phyloP scores from a whole-genome alignment of 2,329 filamentous ascomycete genomes.

The Nothophoma quercina region DNA sequence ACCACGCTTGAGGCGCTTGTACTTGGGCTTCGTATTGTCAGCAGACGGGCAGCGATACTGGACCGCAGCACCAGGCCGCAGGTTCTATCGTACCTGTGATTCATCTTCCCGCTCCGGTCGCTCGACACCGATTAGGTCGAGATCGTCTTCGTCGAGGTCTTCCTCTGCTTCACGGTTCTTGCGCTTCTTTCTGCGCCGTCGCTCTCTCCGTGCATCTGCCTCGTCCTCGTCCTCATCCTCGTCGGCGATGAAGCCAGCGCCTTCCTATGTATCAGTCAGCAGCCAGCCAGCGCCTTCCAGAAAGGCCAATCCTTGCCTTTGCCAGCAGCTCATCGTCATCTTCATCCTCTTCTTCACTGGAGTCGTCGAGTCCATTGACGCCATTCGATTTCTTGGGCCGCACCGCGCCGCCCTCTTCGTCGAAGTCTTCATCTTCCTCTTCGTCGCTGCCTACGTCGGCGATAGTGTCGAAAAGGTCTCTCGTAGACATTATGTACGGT shows the following conservation, averaged over 20 bases:
- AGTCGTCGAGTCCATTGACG: slow-evolving; percentile 44
- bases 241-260: slow-evolving; percentile 95
- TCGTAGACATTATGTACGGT: slow-evolving; percentile 47
- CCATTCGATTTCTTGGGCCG: slow-evolving; percentile 40
- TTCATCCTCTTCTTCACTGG: slow-evolving; percentile 52
- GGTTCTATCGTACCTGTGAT: slow-evolving; percentile 65
- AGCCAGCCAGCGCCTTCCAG: background rate
- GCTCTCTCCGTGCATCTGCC: slow-evolving; percentile 63
- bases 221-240: slow-evolving; percentile 84
- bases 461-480: slow-evolving; percentile 80
- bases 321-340: slow-evolving; percentile 48
- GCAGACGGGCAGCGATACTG: slow-evolving; percentile 3
- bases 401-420: slow-evolving; percentile 36
- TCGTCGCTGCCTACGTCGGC: slow-evolving; percentile 82
- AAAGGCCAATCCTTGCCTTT: slow-evolving; percentile 39
- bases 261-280: slow-evolving; percentile 65
- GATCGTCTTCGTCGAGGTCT: slow-evolving; percentile 88
- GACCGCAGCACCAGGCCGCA: background rate
- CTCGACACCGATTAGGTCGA: slow-evolving; percentile 91
- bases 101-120: slow-evolving; percentile 69
- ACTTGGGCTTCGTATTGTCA: slow-evolving; percentile 73
- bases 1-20: slow-evolving; percentile 95
- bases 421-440: slow-evolving; percentile 51
- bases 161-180: slow-evolving; percentile 81
- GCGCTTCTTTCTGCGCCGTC: slow-evolving; percentile 77